These are phyloP conservation scores for Kwoniella bestiolae DNA, from an alignment of 768 basidiomycete species.

Conservation along the genomic window DNA sequence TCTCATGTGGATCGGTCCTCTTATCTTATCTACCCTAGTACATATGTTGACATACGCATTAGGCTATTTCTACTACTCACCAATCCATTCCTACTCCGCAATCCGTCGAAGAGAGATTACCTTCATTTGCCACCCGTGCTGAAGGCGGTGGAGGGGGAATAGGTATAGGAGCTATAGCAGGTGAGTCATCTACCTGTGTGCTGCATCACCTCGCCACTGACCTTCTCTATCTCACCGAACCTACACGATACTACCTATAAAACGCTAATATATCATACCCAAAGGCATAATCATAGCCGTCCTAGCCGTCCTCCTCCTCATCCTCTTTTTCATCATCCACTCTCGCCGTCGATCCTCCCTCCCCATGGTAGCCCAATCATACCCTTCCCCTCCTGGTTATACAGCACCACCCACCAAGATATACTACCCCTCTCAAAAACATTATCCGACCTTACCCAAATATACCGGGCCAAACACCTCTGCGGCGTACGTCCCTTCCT, in stretches of 20 bases:
- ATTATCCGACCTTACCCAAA: constrained; percentile 7
- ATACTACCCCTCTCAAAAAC: neutral
- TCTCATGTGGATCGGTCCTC: neutral
- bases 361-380: neutral
- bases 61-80: neutral
- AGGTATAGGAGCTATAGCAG: constrained; percentile 13
- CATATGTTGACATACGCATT: too few relatives aligned
- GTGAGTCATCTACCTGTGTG: too few relatives aligned
- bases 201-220: too few relatives aligned
- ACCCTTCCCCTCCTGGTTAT: constrained; percentile 5
- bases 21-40: neutral
- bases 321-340: neutral
- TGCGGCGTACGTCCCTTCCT: neutral
- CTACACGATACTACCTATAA: neutral
- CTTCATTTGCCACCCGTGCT: constrained; percentile 17
- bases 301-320: neutral
- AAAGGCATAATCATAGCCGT: constrained; percentile 13
- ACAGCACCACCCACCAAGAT: neutral
- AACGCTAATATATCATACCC: neutral
- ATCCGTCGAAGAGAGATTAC: neutral
- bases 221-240: neutral
- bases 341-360: neutral
- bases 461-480: constrained; percentile 13
- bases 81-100: neutral
- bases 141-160: constrained; percentile 15